These are phyloP conservation scores for Hordeum vulgare DNA, from an alignment of 176 grass and related monocot species.

Conservation along the genomic window DNA sequence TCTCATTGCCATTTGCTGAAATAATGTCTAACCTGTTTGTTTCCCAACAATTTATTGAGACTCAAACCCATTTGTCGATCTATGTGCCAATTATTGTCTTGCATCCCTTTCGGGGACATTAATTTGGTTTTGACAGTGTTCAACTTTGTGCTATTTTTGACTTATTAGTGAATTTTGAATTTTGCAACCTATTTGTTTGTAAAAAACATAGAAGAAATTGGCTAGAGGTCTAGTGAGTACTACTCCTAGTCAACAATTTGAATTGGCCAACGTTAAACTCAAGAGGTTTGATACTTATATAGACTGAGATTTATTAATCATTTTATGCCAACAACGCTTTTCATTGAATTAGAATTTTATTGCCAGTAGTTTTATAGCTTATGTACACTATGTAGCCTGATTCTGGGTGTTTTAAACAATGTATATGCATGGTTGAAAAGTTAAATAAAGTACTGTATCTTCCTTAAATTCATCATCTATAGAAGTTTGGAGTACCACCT, in stretches of 20 bases:
- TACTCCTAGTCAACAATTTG: background rate
- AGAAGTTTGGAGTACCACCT: background rate
- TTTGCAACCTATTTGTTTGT: background rate
- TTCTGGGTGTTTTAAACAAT: conserved; percentile 4
- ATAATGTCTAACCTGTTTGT: background rate
- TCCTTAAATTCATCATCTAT: background rate
- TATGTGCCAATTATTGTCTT: background rate
- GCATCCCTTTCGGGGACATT: background rate
- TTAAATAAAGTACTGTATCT: background rate
- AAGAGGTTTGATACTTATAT: background rate
- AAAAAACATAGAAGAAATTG: background rate
- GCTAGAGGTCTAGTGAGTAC: background rate
- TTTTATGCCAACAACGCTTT: background rate
- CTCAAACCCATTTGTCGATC: background rate
- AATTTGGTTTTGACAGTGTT: background rate
- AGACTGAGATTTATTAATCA: background rate
- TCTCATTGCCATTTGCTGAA: background rate
- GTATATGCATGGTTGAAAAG: background rate
- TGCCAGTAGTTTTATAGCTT: background rate
- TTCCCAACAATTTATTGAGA: background rate
- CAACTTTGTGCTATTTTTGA: background rate
- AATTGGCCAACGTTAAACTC: background rate
- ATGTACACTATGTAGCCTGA: background rate
- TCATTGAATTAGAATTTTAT: background rate
- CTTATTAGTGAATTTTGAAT: background rate